Evolutionary conservation across 805 yeast species (phyloP).

Genomic region (Wickerhamiella allomyrinae): DNA sequence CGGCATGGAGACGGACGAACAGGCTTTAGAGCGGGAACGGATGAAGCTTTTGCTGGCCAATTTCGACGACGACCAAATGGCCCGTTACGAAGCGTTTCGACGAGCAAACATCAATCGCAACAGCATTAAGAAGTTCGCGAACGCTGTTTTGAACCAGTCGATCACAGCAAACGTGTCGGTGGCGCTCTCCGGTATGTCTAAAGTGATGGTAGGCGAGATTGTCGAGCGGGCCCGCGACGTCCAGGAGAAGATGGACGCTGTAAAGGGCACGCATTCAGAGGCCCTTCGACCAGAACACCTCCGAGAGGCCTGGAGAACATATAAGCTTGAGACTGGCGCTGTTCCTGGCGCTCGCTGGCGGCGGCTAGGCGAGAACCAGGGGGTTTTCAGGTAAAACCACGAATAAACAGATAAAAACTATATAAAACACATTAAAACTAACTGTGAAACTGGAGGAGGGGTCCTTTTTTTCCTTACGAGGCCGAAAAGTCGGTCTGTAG

Average conservation of each 20-base stretch:
- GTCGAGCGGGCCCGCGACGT: slow-evolving; percentile 68
- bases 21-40: slow-evolving; percentile 24
- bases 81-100: slow-evolving; percentile 73
- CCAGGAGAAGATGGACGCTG: slow-evolving; percentile 36
- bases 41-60: slow-evolving; percentile 46
- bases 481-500: too few relatives aligned
- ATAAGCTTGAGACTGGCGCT: slow-evolving; percentile 50
- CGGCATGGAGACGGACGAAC: neutral
- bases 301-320: slow-evolving; percentile 76
- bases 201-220: slow-evolving; percentile 79
- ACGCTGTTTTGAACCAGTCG: slow-evolving; percentile 63
- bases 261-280: slow-evolving; percentile 23
- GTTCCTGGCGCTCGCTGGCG: slow-evolving; percentile 56
- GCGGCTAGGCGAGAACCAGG: slow-evolving; percentile 50
- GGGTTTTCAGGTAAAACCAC: slow-evolving; percentile 8
- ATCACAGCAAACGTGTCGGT: slow-evolving; percentile 69
- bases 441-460: too few relatives aligned
- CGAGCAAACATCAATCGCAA: slow-evolving; percentile 60
- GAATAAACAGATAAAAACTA: too few relatives aligned
- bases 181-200: slow-evolving; percentile 72
- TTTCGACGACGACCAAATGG: slow-evolving; percentile 71
- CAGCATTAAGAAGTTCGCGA: slow-evolving; percentile 68
- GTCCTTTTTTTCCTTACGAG: too few relatives aligned
- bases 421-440: too few relatives aligned
- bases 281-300: slow-evolving; percentile 77